phyloP scores from a whole-genome alignment of 2,329 filamentous ascomycete genomes.

The Penicillium rolfsii region DNA sequence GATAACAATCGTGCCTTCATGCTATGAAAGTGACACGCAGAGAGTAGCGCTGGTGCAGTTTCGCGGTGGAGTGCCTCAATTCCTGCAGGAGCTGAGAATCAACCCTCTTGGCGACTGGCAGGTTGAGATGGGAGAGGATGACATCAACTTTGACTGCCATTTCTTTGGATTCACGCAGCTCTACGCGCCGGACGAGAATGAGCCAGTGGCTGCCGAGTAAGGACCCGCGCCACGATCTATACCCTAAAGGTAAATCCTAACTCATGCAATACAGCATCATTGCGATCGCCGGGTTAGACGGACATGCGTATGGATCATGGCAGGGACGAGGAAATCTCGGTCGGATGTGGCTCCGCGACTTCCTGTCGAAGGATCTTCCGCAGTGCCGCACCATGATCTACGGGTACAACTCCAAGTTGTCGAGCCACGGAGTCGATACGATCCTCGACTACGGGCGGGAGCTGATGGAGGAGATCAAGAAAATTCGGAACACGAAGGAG shows the following conservation, averaged over 20 bases:
- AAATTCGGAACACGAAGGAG: constrained; percentile 28
- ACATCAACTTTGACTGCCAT: constrained; percentile 19
- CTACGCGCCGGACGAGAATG: constrained; percentile 11
- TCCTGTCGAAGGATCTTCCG: constrained; percentile 34
- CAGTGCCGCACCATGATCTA: constrained; percentile 39
- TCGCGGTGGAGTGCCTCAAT: constrained; percentile 13
- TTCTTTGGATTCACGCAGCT: constrained; percentile 21
- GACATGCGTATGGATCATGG: constrained; percentile 41
- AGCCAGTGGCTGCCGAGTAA: constrained; percentile 19
- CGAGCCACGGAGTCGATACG: constrained; percentile 28
- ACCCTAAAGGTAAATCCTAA: no score
- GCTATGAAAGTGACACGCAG: constrained; percentile 16
- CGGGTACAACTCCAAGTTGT: constrained; percentile 42
- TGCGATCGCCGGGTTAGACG: constrained; percentile 21
- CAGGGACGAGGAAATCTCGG: constrained; percentile 26
- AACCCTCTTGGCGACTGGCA: constrained; percentile 17
- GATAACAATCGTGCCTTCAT: constrained; percentile 16
- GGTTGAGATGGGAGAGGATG: constrained; percentile 17
- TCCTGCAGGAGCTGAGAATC: constrained; percentile 14
- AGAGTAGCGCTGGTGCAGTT: constrained; percentile 14
- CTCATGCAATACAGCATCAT: no score
- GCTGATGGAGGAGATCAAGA: constrained; percentile 24
- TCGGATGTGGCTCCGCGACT: constrained; percentile 38
- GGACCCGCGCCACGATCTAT: no score
- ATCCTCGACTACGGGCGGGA: constrained; percentile 15